Conservation (phyloP, 208 protist genomes). For the Crithidia fasciculata region DNA sequence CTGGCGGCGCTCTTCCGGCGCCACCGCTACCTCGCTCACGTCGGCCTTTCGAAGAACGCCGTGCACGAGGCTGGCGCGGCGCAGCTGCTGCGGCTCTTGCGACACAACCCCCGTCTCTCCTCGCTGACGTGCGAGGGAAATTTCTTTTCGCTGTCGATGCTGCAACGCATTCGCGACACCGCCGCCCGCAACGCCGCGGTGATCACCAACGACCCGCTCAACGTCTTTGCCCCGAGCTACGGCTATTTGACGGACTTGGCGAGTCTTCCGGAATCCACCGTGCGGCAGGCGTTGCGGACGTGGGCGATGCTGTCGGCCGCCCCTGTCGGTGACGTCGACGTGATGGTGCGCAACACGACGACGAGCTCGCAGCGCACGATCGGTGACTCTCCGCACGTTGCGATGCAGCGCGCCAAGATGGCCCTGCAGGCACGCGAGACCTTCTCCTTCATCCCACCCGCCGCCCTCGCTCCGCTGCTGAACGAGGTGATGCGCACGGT, state of each 20-base stretch:
- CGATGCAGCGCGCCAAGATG: constrained; percentile 40
- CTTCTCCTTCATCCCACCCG: constrained; percentile 59
- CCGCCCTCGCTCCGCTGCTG: constrained; percentile 73
- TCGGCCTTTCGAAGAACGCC: constrained; percentile 62
- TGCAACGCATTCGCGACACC: constrained; percentile 52
- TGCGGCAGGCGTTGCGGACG: constrained; percentile 65
- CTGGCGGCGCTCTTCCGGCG: constrained; percentile 64
- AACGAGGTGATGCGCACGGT: constrained; percentile 87
- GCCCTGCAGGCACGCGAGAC: constrained; percentile 34
- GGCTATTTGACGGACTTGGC: constrained; percentile 50
- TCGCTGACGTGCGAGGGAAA: constrained; percentile 53
- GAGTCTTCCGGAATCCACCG: constrained; percentile 50
- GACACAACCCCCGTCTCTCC: constrained; percentile 64
- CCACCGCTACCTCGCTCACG: constrained; percentile 59
- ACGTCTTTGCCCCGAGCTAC: constrained; percentile 64
- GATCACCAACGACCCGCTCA: constrained; percentile 66
- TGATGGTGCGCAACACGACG: constrained; percentile 73
- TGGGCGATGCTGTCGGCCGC: constrained; percentile 80
- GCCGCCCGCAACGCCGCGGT: constrained; percentile 33
- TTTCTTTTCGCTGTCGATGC: constrained; percentile 50
- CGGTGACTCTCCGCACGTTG: constrained; percentile 34
- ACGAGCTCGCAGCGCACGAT: constrained; percentile 49
- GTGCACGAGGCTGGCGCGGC: constrained; percentile 81
- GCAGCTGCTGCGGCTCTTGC: constrained; percentile 72
- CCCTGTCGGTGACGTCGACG: constrained; percentile 65